Evolutionary conservation across 805 yeast species (phyloP).

Genomic region (Saccharomycopsis oosterbeekiorum): DNA sequence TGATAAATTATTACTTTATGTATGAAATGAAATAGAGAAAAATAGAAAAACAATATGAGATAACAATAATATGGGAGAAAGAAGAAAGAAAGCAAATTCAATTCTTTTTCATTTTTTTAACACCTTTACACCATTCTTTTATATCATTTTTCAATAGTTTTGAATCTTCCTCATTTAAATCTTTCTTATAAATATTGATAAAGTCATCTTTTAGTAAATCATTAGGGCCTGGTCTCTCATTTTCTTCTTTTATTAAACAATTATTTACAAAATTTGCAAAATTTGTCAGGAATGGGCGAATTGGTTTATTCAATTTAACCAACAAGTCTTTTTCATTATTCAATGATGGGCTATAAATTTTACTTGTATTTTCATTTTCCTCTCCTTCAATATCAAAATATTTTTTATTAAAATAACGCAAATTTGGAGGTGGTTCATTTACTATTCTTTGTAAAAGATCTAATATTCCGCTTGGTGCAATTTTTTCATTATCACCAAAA

Average conservation of each 20-base stretch:
- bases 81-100: background rate
- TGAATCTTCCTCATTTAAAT: constrained; percentile 23
- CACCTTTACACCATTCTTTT: constrained; percentile 33
- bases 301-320: constrained; percentile 5
- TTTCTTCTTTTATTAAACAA: constrained; percentile 65
- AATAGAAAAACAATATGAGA: background rate
- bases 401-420: constrained; percentile 32
- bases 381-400: constrained; percentile 27
- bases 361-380: background rate
- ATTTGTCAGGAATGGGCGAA: constrained; percentile 31
- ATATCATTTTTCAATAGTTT: constrained; percentile 25
- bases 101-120: constrained; percentile 21
- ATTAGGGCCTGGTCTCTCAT: constrained; percentile 60
- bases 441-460: constrained; percentile 89
- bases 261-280: constrained; percentile 61
- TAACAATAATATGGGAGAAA: background rate
- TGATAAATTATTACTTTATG: background rate
- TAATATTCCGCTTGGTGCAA: constrained; percentile 72
- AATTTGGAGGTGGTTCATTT: constrained; percentile 79
- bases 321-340: background rate
- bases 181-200: constrained; percentile 26
- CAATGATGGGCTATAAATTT: constrained; percentile 14
- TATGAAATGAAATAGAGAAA: background rate
- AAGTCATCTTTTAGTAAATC: constrained; percentile 41
- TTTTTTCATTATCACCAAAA: constrained; percentile 45